Base-by-base conservation (phyloP, 2,329 filamentous ascomycete species). In the Pleoardoris graminearum region DNA sequence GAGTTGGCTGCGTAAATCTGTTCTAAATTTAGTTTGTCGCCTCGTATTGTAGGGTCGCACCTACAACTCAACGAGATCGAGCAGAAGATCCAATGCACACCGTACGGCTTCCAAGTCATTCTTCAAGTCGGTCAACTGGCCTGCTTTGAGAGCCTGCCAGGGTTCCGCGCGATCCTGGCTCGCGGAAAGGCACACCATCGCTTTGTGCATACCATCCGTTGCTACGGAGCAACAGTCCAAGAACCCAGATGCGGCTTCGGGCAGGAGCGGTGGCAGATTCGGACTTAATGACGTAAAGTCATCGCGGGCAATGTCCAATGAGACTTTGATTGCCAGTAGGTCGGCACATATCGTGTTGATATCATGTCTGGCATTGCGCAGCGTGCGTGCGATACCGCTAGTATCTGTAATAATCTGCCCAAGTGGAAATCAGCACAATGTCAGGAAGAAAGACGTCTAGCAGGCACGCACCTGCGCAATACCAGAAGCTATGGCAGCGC, bases 301-400 rank as follows among this genome's bases (percentile, higher is more conserved):
- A 49, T 70, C 67, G 44, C 69, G 67, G 10, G 64, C 60, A 50
- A 71, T 62, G 44, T 68, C 65, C 16, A 71, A 58, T 1, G 63
- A 64, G 7, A 65, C 63, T n/a, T 61, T 66, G 53, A 70, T 64
- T 23, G 69, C 61, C n/a, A 70, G 53, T 25, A 71, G 60, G 33
- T 70, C 62, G 32, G 59, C 57, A 44, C 65, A 70, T 50, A 71
- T 65, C 7, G 59, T 58, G 45, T 68, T 70, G 25, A 70, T 59
- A n/a, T 70, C 66, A 46, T 69, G 60, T 37, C 69, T 60, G 14
- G 67, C 62, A 46, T 69, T 63, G 49, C 69, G 69, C 21, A 65
- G 51, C 55, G 59, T 63, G n/a, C 69, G 63, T 25, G 66, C 67
- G 50, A 71, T 69, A 36, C 56, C 61, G 41, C 58, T 60, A 43